These are phyloP conservation scores for Cercospora brassicicola DNA, from an alignment of 2,329 filamentous ascomycete species.

Conservation along the genomic window DNA sequence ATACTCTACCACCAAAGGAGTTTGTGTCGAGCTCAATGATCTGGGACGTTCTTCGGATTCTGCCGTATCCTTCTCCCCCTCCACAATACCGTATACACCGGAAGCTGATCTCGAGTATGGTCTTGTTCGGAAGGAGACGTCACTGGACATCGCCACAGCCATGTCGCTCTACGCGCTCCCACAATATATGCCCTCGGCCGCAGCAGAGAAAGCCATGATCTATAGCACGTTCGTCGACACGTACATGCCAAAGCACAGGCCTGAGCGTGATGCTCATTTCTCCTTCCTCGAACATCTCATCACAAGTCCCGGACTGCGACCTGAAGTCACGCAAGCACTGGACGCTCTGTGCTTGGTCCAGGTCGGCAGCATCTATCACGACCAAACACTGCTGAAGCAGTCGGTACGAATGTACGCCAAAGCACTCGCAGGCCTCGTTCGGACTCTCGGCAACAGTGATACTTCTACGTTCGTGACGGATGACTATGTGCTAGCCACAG, in stretches of 20 bases:
- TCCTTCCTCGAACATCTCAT: slow-evolving; percentile 30
- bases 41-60: not conserved
- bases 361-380: slow-evolving; percentile 32
- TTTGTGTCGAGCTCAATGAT: not conserved
- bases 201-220: slow-evolving; percentile 25
- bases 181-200: slow-evolving; percentile 17
- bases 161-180: slow-evolving; percentile 16
- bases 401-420: slow-evolving; percentile 31
- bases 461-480: slow-evolving; percentile 20
- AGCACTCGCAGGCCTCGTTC: slow-evolving; percentile 28
- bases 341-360: slow-evolving; percentile 36
- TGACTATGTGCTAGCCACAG: slow-evolving; percentile 36
- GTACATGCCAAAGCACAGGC: slow-evolving; percentile 32
- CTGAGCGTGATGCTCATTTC: slow-evolving; percentile 25
- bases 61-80: not conserved
- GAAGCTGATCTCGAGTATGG: not conserved
- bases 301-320: slow-evolving; percentile 22
- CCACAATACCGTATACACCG: not conserved
- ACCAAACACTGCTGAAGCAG: slow-evolving; percentile 29
- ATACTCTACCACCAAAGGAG: not conserved
- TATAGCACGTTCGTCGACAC: slow-evolving; percentile 35
- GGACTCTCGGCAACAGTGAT: slow-evolving; percentile 22
- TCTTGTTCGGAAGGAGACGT: not conserved
- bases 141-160: slow-evolving; percentile 10
- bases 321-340: slow-evolving; percentile 31